A percentile compares a stretch with the other conserved stretches of the same genome.
Evolutionary conservation across 129 eudicot genomes (phyloP).

Genomic region (Ambrosia artemisiifolia): DNA sequence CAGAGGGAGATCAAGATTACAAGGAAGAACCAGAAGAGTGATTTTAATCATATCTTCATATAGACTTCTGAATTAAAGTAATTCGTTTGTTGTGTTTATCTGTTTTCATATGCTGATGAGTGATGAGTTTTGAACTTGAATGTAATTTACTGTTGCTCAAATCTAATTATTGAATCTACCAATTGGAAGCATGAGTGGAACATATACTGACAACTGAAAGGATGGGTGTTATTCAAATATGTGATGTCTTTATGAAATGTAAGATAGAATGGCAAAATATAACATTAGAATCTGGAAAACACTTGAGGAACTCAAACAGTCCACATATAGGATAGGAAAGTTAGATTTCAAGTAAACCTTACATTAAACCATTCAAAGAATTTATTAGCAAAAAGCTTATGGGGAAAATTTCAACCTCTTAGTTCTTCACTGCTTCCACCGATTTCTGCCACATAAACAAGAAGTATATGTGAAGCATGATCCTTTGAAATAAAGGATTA

Average conservation of each 20-base stretch:
- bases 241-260: conserved; percentile 13
- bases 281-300: conserved; percentile 14
- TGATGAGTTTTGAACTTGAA: conserved; percentile 8
- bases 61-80: background rate
- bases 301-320: background rate
- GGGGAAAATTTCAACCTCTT: conserved; percentile 19
- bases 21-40: conserved; percentile 26
- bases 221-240: conserved; percentile 25
- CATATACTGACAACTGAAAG: background rate
- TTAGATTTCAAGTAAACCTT: conserved; percentile 13
- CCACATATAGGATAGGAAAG: conserved; percentile 1
- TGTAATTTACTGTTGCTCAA: conserved; percentile 8
- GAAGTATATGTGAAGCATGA: background rate
- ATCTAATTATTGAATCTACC: conserved; percentile 3
- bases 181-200: conserved; percentile 12
- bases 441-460: conserved; percentile 40
- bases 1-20: conserved; percentile 27
- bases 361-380: conserved; percentile 12
- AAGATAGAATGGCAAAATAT: conserved; percentile 9
- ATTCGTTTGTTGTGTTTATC: background rate
- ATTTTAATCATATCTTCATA: conserved; percentile 9
- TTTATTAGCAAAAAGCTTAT: conserved; percentile 28
- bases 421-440: conserved; percentile 44
- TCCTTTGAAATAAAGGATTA: background rate
- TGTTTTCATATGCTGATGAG: conserved; percentile 1